phyloP scores from a whole-genome alignment of 2,329 filamentous ascomycete genomes.

The Periconia sp. region DNA sequence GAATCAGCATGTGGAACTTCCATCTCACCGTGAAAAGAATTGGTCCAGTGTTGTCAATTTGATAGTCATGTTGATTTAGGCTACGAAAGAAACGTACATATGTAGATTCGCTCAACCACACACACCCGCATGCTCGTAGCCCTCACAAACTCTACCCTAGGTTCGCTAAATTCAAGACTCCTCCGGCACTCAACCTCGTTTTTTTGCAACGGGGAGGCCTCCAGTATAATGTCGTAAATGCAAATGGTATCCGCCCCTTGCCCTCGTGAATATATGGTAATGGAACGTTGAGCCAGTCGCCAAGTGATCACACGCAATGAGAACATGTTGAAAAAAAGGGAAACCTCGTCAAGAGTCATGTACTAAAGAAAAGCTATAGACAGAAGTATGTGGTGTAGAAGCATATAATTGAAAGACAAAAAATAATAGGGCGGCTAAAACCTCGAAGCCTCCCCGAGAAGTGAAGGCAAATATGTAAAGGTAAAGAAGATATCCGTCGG shows the following conservation, averaged over 20 bases:
- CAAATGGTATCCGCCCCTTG: conserved; percentile 1
- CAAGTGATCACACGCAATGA: not conserved
- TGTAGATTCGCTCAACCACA: not conserved
- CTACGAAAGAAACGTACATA: not conserved
- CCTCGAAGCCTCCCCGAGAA: not conserved
- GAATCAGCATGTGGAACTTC: too few relatives aligned
- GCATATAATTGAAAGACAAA: conserved; percentile 6
- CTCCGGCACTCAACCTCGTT: conserved; percentile 5
- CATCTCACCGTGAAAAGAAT: too few relatives aligned
- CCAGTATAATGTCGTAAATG: conserved; percentile 10
- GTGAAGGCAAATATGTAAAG: not conserved
- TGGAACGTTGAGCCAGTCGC: not conserved
- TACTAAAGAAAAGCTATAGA: not conserved
- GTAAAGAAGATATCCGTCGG: not conserved
- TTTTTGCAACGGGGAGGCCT: not conserved
- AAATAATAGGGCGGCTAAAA: conserved; percentile 9
- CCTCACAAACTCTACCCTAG: not conserved
- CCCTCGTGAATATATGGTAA: not conserved
- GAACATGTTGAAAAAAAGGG: not conserved
- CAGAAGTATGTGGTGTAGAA: not conserved
- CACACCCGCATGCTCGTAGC: not conserved
- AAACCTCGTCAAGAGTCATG: not conserved
- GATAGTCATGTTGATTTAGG: not conserved
- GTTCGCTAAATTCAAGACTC: conserved; percentile 1
- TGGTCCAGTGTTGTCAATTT: not conserved